phyloP scores from a whole-genome alignment of 805 yeast species.

The Candida ortonii region DNA sequence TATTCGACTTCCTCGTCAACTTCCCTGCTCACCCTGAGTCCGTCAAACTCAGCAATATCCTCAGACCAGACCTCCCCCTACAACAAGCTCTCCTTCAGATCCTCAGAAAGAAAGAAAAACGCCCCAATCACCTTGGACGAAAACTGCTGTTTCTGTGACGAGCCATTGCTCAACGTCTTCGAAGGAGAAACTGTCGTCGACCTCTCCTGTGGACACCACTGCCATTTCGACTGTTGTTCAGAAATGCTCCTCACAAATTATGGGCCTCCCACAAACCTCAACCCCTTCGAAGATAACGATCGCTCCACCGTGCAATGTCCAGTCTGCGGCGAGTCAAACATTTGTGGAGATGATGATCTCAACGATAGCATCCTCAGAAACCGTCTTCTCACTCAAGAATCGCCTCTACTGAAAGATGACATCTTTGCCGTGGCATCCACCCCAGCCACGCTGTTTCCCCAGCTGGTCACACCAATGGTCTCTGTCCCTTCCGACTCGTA shows the following conservation, averaged over 20 bases:
- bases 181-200: conserved; percentile 43
- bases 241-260: conserved; percentile 22
- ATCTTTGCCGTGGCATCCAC: conserved; percentile 13
- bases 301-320: conserved; percentile 17
- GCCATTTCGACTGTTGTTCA: conserved; percentile 44
- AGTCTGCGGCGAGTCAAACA: conserved; percentile 14
- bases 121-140: conserved; percentile 11
- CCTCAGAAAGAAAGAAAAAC: conserved; percentile 8
- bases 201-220: conserved; percentile 41
- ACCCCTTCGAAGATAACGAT: neutral
- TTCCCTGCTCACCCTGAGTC: conserved; percentile 11
- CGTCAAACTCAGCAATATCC: conserved; percentile 13
- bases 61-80: conserved; percentile 17
- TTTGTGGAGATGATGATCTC: conserved; percentile 16
- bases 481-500: no score
- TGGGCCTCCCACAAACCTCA: conserved; percentile 3
- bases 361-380: conserved; percentile 16
- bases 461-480: conserved; percentile 9
- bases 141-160: conserved; percentile 45
- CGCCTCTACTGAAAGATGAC: conserved; percentile 8
- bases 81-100: conserved; percentile 8
- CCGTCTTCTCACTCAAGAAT: conserved; percentile 9
- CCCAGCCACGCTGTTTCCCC: conserved; percentile 12
- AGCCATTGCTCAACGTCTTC: conserved; percentile 37
- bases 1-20: conserved; percentile 2